phyloP scores from a whole-genome alignment of 2,329 filamentous ascomycete species.

The Huntiella bhutanensis region DNA sequence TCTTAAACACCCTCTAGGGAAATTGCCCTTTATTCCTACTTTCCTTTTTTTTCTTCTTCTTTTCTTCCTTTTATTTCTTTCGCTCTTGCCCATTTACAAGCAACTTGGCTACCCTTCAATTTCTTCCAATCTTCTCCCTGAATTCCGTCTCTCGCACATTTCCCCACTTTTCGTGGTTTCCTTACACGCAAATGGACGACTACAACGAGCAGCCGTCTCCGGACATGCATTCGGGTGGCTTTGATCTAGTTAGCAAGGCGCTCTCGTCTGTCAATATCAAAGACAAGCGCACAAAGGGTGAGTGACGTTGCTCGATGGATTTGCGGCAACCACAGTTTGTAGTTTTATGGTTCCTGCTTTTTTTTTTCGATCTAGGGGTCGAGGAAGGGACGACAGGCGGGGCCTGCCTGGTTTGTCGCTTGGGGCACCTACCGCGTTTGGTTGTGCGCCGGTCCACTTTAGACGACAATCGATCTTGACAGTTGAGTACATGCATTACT shows the following conservation, averaged over 20 bases:
- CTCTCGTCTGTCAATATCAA: constrained; percentile 1
- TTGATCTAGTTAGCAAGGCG: not conserved
- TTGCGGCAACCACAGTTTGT: not conserved
- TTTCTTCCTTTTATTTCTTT: not conserved
- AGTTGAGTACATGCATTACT: not conserved
- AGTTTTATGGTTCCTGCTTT: no score
- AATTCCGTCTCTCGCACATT: no score
- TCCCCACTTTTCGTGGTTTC: no score
- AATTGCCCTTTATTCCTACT: not conserved
- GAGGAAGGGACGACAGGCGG: no score
- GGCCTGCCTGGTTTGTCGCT: not conserved
- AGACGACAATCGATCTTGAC: no score
- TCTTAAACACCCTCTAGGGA: not conserved
- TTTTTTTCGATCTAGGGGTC: no score
- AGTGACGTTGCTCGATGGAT: not conserved
- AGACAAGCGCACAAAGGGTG: constrained; percentile 10
- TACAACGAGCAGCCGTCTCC: not conserved
- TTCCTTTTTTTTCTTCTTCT: not conserved
- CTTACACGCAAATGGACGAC: constrained; percentile 1
- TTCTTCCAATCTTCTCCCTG: not conserved
- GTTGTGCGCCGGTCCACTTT: no score
- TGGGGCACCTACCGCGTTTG: no score
- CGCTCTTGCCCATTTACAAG: not conserved
- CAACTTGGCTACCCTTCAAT: not conserved
- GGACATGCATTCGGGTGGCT: not conserved